Base-by-base conservation (phyloP, 305 asterid species). In the Fraxinus nigra region DNA sequence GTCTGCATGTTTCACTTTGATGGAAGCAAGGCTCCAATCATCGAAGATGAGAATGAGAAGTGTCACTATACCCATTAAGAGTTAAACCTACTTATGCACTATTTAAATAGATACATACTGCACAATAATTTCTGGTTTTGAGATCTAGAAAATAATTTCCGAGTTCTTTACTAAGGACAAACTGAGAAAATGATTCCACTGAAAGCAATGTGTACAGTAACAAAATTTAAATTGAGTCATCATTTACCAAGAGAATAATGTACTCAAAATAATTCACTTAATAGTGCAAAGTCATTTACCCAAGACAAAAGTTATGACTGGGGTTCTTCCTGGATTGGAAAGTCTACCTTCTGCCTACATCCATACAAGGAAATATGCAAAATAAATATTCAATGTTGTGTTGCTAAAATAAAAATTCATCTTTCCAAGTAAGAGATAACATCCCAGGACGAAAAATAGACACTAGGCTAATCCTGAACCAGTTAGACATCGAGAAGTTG, bases 241-340 rank as follows among this genome's bases (percentile, higher is more conserved):
- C 51, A 61, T 67, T 79, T 76, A 75, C 28, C 85, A 37, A 74
- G 32, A 72, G 82, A 28, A 78, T 81, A 73, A 61, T 46, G 65
- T 46, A 84, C 54, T 37, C 72, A 76, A 84, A 16, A 77, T 70
- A 80, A 83, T 32, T 20, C 43, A 80, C 65, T 69, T 54, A 67
- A 78, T 16, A 51, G 65, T 24, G 38, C 37, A 76, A 82, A 7
- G 78, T 77, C 67, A 80, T 80, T 89, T 94, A 95, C 99, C 98
- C 88, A 95, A 84, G 82, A 95, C 96, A 87, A 94, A 95, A 72
- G 97, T 80, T 61, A 92, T 84, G 83, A 89, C 93, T 4, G 96
- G 97, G 46, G 24, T 80, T 73, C 77, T 80, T 84, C 86, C 90
- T 79, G 86, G 78, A 79, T 82, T 81, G 87, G 86, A 83, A 85